phyloP scores from a whole-genome alignment of 305 asterid species.

The Plantago lanceolata region DNA sequence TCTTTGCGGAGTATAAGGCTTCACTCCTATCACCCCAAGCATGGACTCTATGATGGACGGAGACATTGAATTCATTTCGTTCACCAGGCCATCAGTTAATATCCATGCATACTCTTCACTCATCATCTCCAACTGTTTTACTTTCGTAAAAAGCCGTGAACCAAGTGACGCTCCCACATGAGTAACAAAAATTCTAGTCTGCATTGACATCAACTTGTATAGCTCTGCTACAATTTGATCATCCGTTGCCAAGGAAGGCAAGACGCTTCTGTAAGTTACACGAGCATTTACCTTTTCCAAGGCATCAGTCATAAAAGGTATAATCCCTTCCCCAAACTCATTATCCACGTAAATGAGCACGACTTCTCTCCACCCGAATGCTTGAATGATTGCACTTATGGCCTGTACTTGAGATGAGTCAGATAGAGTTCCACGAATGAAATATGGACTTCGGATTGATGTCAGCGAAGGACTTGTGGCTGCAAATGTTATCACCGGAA shows the following conservation, averaged over 20 bases:
- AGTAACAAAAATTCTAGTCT: slow-evolving; percentile 48
- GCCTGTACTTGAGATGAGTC: slow-evolving; percentile 53
- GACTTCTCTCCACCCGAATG: slow-evolving; percentile 56
- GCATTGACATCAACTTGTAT: slow-evolving; percentile 49
- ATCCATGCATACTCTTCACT: slow-evolving; percentile 48
- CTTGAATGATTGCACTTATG: slow-evolving; percentile 36
- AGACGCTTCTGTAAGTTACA: slow-evolving; percentile 43
- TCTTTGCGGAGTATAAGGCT: slow-evolving; percentile 36
- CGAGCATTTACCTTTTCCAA: slow-evolving; percentile 32
- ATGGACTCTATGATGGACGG: slow-evolving; percentile 37
- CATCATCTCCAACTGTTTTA: slow-evolving; percentile 40
- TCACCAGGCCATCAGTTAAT: slow-evolving; percentile 34
- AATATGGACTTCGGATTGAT: slow-evolving; percentile 33
- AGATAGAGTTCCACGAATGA: slow-evolving; percentile 39
- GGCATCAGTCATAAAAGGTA: slow-evolving; percentile 46
- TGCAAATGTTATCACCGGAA: slow-evolving; percentile 51
- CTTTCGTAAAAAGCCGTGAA: slow-evolving; percentile 38
- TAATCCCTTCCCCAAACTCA: slow-evolving; percentile 54
- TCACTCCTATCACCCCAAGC: slow-evolving; percentile 65
- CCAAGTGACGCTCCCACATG: slow-evolving; percentile 37
- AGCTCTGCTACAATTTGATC: slow-evolving; percentile 44
- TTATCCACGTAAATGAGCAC: slow-evolving; percentile 44
- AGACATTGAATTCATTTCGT: slow-evolving; percentile 28
- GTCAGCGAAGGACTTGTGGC: slow-evolving; percentile 56
- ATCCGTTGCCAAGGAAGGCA: slow-evolving; percentile 37